Conservation (phyloP, 352 stramenopile species). For the Phytophthora constricta region DNA sequence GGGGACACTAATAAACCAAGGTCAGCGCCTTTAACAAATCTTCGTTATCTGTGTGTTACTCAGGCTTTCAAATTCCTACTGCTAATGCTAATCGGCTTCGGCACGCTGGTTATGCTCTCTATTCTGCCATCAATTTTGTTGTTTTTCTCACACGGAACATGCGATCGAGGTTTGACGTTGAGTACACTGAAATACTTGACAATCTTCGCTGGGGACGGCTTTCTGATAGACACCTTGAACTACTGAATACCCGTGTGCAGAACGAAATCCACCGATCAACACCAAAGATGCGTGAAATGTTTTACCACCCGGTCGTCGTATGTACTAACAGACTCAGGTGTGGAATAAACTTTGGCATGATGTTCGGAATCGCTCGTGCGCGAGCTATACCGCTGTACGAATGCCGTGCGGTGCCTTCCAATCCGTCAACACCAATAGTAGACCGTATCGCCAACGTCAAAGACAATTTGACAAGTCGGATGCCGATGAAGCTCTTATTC, state of each 20-base stretch:
- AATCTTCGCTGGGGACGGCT: conserved; percentile 6
- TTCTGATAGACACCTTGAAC: background rate
- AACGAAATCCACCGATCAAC: no score
- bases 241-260: conserved; percentile 14
- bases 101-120: conserved; percentile 21
- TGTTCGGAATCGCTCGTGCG: background rate
- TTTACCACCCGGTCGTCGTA: conserved; percentile 17
- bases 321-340: conserved; percentile 24
- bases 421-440: conserved; percentile 4
- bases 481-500: conserved; percentile 25
- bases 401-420: background rate
- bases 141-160: conserved; percentile 36
- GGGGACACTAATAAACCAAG: no score
- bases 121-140: conserved; percentile 28
- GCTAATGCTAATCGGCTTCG: background rate
- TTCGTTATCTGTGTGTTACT: no score
- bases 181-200: conserved; percentile 10
- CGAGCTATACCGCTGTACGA: conserved; percentile 1
- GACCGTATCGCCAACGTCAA: conserved; percentile 6
- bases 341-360: conserved; percentile 20
- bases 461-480: conserved; percentile 8
- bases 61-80: conserved; percentile 12
- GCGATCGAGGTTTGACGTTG: conserved; percentile 2
- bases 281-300: background rate
- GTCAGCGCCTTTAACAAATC: no score